Percentiles rank a stretch among this genome's conserved stretches.
Conservation (phyloP, 768 basidiomycete genomes). For the Cystofilobasidium ferigula region DNA sequence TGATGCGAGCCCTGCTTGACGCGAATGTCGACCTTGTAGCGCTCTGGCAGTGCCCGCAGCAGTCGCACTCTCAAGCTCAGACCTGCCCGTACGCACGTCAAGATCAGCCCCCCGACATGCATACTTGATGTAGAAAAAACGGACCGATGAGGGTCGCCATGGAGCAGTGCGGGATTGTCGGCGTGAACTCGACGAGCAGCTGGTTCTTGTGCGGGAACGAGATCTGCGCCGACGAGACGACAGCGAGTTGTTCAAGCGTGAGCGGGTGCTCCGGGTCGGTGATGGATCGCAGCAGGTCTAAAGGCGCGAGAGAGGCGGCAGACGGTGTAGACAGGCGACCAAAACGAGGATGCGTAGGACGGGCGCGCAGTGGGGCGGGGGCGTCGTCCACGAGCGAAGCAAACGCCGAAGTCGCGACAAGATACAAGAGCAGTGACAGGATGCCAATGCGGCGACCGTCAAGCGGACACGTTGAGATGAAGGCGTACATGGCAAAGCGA, state of each 20-base stretch:
- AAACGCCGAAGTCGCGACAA: too few species aligned
- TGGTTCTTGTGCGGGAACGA: conserved; percentile 48
- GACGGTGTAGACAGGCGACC: too few species aligned
- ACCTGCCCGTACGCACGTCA: conserved; percentile 44
- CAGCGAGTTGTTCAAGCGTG: conserved; percentile 84
- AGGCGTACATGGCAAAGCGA: background rate
- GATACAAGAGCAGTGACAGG: too few species aligned
- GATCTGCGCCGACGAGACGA: conserved; percentile 84
- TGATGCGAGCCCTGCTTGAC: conserved; percentile 93
- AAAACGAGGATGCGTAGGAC: too few species aligned
- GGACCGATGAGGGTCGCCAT: conserved; percentile 92
- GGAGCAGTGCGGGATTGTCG: conserved; percentile 93
- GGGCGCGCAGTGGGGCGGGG: too few species aligned
- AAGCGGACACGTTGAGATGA: background rate
- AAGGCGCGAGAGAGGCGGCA: conserved; percentile 19
- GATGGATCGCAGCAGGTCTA: conserved; percentile 24
- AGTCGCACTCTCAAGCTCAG: conserved; percentile 91
- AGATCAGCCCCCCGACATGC: background rate
- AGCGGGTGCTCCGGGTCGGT: conserved; percentile 60
- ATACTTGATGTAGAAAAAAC: conserved; percentile 26
- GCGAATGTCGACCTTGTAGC: conserved; percentile 88
- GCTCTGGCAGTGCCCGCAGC: conserved; percentile 72
- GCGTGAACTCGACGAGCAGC: conserved; percentile 83
- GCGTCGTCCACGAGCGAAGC: too few species aligned
- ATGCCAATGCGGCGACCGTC: too few species aligned